Evolutionary conservation across 2,329 filamentous ascomycete species (phyloP), one percentile per base, ranked within the genome.

Genomic region (Aspergillus aculeatinus): DNA sequence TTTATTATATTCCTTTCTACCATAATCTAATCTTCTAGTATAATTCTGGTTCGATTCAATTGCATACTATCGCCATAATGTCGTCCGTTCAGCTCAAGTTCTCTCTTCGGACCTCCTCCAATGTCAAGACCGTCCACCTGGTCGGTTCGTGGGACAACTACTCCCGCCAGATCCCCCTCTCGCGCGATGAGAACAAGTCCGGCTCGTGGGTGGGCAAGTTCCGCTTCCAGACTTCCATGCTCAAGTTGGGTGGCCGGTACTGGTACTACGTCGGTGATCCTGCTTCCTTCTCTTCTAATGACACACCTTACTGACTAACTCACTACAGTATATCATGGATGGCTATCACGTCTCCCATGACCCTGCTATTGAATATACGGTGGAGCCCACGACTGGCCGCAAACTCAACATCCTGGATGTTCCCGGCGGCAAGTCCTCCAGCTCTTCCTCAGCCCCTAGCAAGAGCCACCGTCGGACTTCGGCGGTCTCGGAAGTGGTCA

Each of bases 61-160:
- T 55, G 57, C 57, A 59, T 27, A 48, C 16, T 25, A 19, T 35
- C 12, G 48, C 58, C 72, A 88, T 76, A 82, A 96, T 96, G 92
- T 89, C 93, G 80, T 84, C 92, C 77, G 88, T 95, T 80, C 94
- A 97, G 82, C 89, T 96, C 70, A 94, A 92, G 76, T 98, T 98
- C 83, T 89, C 90, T 79, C 91, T 98, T 79, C 92, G 93, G 83
- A 96, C 96, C 78, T 96, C 93, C 75, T 88, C 91, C 76, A 92
- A 92, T 81, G 92, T 96, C 85, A 96, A 97, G 87, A 94, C 93
- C 74, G 94, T 96, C 76, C 94, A 98, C 77, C 85, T 99, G 69
- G 89, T 98, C 80, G 94, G 94, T 74, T 98, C 94, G 69, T 99
- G 94, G 94, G 95, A 99, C 84, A 91, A 91, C 84, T 99, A 99